Base-by-base conservation (phyloP, 2,329 filamentous ascomycete genomes). In the Teratosphaeria nubilosa region DNA sequence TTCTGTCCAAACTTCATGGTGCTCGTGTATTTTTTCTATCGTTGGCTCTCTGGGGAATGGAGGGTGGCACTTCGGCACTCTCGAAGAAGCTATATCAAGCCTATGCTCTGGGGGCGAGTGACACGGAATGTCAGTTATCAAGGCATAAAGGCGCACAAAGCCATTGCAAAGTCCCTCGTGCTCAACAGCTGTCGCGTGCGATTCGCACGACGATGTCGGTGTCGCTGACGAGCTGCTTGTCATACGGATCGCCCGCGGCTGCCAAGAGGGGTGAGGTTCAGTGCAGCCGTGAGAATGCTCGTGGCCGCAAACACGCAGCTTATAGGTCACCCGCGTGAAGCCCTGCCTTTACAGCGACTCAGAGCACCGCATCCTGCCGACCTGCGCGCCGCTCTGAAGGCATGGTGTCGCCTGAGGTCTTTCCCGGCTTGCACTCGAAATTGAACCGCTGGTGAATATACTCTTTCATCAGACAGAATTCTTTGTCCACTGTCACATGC, bases 1-100 rank as follows among this genome's bases (percentile, higher is more conserved):
- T 78, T 78, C 66, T 79, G 77, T 6, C 76, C 78, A 45, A 63
- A 63, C 51, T 63, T 63, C 61, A 63, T 63, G 22, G 41, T 60
- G 30, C 14, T 37, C 30, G n/a, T 41, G 30, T 16, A 16, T 14
- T 55, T 2, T 25, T 16, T 30, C 30, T 55, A 10, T 41, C 6
- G 9, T 48, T 16, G 16, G 41, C 5, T 10, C 6, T 48, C n/a
- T 5, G 16, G n/a, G 41, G n/a, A 1, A 3, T 30, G 27, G 41
- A 22, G n/a, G 16, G 41, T 48, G 41, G n/a, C 41, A 48, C 41
- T n/a, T 48, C n/a, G 1, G 41, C 41, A 48, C 41, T n/a, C 41
- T 48, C 41, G 6, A 24, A 30, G 27, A 5, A 27, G 51, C 51
- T 11, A 22, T 53, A 27, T 53, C 51, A 25, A 5, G 13, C 13